Conservation (phyloP, 2,329 filamentous ascomycete species). For the Podosphaera aphanis region DNA sequence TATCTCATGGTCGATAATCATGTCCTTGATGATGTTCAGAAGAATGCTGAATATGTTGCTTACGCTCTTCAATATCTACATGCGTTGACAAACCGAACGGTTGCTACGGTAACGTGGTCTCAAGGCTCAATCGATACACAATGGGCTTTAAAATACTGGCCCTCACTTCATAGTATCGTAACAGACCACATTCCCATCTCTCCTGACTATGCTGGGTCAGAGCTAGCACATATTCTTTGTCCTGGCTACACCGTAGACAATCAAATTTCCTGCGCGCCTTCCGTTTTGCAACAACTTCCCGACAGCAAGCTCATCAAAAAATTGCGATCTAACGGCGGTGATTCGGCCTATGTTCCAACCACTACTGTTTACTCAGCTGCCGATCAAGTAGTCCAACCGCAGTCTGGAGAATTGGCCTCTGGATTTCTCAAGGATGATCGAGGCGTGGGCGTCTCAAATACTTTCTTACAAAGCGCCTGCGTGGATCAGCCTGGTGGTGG, state of each 20-base stretch:
- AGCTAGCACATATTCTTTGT: constrained; percentile 15
- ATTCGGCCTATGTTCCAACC: constrained; percentile 29
- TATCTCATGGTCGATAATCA: constrained; percentile 30
- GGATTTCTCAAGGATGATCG: constrained; percentile 19
- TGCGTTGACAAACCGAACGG: constrained; percentile 17
- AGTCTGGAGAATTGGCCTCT: constrained; percentile 23
- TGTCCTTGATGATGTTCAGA: constrained; percentile 24
- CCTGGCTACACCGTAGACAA: constrained; percentile 4
- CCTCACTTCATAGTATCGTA: constrained; percentile 21
- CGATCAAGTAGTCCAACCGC: constrained; percentile 29
- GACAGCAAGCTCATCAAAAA: constrained; percentile 21
- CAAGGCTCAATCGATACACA: constrained; percentile 30
- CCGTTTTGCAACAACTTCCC: constrained; percentile 24
- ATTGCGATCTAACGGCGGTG: constrained; percentile 22
- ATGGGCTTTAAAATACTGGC: constrained; percentile 35
- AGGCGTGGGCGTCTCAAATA: constrained; percentile 25
- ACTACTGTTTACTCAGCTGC: constrained; percentile 27
- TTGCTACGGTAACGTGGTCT: constrained; percentile 28
- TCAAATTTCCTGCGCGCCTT: constrained; percentile 16
- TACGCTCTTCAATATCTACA: constrained; percentile 34
- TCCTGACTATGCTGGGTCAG: constrained; percentile 28
- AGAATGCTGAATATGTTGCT: constrained; percentile 29
- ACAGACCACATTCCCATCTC: constrained; percentile 28
- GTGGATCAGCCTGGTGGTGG: constrained; percentile 18
- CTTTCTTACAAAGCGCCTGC: constrained; percentile 24